A percentile compares a stretch with the other conserved stretches of the same genome.
Evolutionary conservation across 2,329 filamentous ascomycete genomes (phyloP).

Genomic region (Colletotrichum sp.): DNA sequence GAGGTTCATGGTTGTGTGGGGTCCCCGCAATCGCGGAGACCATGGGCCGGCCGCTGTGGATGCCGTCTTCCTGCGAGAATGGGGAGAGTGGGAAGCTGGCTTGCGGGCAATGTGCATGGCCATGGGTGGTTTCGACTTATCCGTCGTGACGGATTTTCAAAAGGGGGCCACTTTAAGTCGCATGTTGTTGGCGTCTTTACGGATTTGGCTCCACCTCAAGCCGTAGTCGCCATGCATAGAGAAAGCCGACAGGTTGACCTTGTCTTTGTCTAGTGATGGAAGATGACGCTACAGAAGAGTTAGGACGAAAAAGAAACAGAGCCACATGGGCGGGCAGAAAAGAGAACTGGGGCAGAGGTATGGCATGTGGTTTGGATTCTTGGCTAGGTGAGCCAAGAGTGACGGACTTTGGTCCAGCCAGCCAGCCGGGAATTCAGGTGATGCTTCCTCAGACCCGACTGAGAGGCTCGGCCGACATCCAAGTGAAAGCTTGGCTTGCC

Average conservation of each 20-base stretch:
- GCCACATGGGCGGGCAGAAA: background rate
- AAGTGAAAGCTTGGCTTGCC: background rate
- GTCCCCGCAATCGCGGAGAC: conserved; percentile 16
- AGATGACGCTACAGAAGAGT: background rate
- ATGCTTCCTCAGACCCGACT: background rate
- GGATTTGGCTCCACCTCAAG: conserved; percentile 7
- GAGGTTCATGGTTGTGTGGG: background rate
- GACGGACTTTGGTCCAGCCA: background rate
- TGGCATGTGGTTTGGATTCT: background rate
- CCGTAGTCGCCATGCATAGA: background rate
- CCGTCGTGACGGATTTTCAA: conserved; percentile 12
- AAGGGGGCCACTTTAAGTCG: background rate
- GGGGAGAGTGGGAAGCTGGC: background rate
- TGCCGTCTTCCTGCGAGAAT: background rate
- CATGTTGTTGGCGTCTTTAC: background rate
- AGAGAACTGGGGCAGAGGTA: background rate
- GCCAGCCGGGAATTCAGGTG: background rate
- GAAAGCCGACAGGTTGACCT: background rate
- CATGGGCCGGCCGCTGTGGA: conserved; percentile 2
- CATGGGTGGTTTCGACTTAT: background rate
- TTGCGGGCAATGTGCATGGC: background rate
- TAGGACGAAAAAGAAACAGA: background rate
- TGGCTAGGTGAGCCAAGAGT: background rate
- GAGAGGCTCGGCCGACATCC: background rate
- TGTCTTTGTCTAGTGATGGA: background rate